These are phyloP conservation scores for Knoxia roxburghii DNA, from an alignment of 257 asterid species.

Conservation along the genomic window DNA sequence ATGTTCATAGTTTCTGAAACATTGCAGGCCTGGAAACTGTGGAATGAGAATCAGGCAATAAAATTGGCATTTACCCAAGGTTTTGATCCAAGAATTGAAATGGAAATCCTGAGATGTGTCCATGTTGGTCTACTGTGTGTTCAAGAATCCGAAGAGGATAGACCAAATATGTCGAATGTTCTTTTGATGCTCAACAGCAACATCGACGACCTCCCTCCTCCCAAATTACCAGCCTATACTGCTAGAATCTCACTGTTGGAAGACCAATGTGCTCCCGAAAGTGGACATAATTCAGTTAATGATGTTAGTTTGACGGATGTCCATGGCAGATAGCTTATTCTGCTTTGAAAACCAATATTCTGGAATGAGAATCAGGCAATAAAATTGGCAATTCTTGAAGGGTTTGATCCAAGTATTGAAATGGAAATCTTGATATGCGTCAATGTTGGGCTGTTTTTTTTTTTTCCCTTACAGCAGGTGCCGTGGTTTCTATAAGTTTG, in stretches of 20 bases:
- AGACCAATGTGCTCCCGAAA: constrained; percentile 28
- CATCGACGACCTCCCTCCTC: constrained; percentile 37
- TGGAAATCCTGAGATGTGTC: constrained; percentile 42
- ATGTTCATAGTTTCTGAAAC: background rate
- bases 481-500: too few species aligned
- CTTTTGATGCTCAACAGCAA: constrained; percentile 51
- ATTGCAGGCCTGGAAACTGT: constrained; percentile 45
- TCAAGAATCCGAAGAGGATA: constrained; percentile 47
- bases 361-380: too few species aligned
- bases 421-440: too few species aligned
- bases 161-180: constrained; percentile 43
- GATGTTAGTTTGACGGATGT: constrained; percentile 27
- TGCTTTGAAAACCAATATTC: too few species aligned
- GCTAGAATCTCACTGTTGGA: constrained; percentile 19
- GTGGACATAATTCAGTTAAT: constrained; percentile 26
- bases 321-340: constrained; percentile 38
- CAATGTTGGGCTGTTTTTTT: too few species aligned
- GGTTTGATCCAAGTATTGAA: too few species aligned
- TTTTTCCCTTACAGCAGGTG: too few species aligned
- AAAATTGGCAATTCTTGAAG: too few species aligned
- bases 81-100: constrained; percentile 9
- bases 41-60: constrained; percentile 32
- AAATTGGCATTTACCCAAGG: constrained; percentile 34
- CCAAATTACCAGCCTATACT: constrained; percentile 33
- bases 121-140: constrained; percentile 63